Evolutionary conservation across 2,329 filamentous ascomycete genomes (phyloP).

Genomic region (Paecilomyces fulvus): DNA sequence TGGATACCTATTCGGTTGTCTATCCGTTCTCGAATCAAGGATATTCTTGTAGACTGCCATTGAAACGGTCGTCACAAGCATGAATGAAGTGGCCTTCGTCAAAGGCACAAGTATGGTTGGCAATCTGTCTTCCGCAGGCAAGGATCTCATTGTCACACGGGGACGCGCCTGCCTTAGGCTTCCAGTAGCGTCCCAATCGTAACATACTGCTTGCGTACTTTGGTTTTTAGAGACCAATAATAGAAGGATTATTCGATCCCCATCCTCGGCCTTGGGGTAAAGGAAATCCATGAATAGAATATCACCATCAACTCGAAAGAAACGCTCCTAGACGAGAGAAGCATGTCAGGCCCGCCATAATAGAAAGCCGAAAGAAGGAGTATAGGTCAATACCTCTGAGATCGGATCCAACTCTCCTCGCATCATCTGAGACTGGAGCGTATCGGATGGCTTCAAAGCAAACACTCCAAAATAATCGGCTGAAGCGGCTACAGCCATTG

Average conservation of each 20-base stretch:
- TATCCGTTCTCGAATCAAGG: slow-evolving; percentile 15
- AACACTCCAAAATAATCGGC: slow-evolving; percentile 64
- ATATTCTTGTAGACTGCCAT: slow-evolving; percentile 44
- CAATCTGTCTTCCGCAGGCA: slow-evolving; percentile 40
- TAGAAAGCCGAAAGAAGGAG: slow-evolving; percentile 2
- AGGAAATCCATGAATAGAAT: slow-evolving; percentile 85
- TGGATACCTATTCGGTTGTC: slow-evolving; percentile 20
- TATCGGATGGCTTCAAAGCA: slow-evolving; percentile 52
- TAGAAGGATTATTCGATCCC: slow-evolving; percentile 66
- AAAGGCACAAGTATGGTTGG: slow-evolving; percentile 66
- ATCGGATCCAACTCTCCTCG: slow-evolving; percentile 51
- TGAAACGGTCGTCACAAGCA: slow-evolving; percentile 54
- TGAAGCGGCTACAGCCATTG: slow-evolving; percentile 61
- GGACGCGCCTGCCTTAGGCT: slow-evolving; percentile 18
- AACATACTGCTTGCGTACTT: slow-evolving; percentile 41
- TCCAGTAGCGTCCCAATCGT: slow-evolving; percentile 45
- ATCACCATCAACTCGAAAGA: slow-evolving; percentile 54
- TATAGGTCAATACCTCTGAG: slow-evolving; percentile 35
- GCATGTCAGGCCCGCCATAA: slow-evolving; percentile 10
- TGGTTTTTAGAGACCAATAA: slow-evolving; percentile 46
- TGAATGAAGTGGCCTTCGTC: slow-evolving; percentile 60
- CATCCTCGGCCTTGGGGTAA: slow-evolving; percentile 57
- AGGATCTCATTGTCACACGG: slow-evolving; percentile 19
- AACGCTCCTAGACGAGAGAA: slow-evolving; percentile 31
- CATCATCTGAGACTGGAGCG: slow-evolving; percentile 45